Evolutionary conservation across 257 asterid genomes (phyloP), one percentile per base, ranked within the genome.

Genomic region (Misopates orontium): DNA sequence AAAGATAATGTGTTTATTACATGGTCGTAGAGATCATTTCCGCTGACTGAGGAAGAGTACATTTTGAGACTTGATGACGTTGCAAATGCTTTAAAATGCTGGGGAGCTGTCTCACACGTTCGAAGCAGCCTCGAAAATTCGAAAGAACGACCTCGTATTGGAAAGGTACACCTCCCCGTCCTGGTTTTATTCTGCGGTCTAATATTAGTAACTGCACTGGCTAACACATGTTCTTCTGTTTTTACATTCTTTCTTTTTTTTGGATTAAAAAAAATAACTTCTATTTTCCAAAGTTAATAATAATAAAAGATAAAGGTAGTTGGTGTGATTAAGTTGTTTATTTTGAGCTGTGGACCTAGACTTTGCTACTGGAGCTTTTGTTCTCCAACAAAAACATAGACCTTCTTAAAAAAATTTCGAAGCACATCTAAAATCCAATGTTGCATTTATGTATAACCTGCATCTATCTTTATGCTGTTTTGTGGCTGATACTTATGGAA

Each of bases 31-130:
- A 85, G 95, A 78, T 90, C 96, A 4, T 93, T 93, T 68, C 97
- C 97, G 15, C 77, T 93, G 62, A 93, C 90, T 45, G 97, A 93
- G 75, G 97, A 90, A 82, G 99, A 93, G 85, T 93, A 93, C 77
- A 77, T 93, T 49, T 71, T 84, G 77, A 83, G 99, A 85, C 99
- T 93, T 18, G 99, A 93, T 74, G 90, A 87, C 58, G 97, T 90
- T 70, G 97, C 97, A 21, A 93, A 90, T 79, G 83, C 80, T 47
- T 80, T 93, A 69, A 93, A 79, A 80, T 87, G 97, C 56, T 93
- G 97, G 99, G 99, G 99, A 80, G 99, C 99, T 28, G 99, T 93
- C 73, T 93, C 99, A 7, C 99, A 93, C 73, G 72, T 93, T 47
- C 87, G 99, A 40, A 90, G 49, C 80, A 84, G 84, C 79, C 91